A percentile compares a stretch with the other conserved stretches of the same genome.
phyloP scores from a whole-genome alignment of 1,139 yeast species.

The Diutina sp. region DNA sequence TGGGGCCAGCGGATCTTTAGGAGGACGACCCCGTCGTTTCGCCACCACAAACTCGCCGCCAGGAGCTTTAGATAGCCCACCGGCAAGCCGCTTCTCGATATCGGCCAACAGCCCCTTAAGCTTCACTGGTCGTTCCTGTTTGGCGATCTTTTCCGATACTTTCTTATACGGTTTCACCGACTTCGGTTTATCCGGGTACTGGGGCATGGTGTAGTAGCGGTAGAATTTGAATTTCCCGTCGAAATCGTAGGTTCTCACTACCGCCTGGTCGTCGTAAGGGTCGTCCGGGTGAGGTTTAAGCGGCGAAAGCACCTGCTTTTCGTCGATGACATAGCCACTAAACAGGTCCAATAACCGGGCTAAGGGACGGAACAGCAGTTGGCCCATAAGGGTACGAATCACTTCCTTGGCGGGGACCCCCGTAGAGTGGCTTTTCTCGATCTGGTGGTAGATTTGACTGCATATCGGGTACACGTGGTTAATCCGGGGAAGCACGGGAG shows the following conservation, averaged over 20 bases:
- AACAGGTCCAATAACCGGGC: constrained; percentile 1
- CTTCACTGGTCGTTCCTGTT: not conserved
- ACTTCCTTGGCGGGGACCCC: constrained; percentile 1
- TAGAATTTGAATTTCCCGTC: constrained; percentile 2
- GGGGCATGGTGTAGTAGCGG: not conserved
- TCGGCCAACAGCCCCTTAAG: not conserved
- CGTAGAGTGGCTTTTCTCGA: not conserved
- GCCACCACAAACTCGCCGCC: not conserved
- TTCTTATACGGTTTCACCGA: not conserved
- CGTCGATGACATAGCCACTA: not conserved
- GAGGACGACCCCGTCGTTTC: not conserved
- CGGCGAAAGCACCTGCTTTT: not conserved
- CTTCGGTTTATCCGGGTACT: not conserved
- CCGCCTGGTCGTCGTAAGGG: not conserved
- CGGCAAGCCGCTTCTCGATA: not conserved
- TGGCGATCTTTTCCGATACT: not conserved
- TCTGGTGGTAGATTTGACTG: not conserved
- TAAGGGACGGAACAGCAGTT: not conserved
- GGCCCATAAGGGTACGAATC: not conserved
- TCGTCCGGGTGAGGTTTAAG: not conserved
- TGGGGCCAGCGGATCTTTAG: not conserved
- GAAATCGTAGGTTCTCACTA: not conserved
- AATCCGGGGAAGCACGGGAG: not conserved
- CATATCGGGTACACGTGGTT: not conserved
- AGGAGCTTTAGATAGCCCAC: not conserved